These are phyloP conservation scores for Cyclotella atomus DNA, from an alignment of 108 stramenopile genomes.

Conservation along the genomic window DNA sequence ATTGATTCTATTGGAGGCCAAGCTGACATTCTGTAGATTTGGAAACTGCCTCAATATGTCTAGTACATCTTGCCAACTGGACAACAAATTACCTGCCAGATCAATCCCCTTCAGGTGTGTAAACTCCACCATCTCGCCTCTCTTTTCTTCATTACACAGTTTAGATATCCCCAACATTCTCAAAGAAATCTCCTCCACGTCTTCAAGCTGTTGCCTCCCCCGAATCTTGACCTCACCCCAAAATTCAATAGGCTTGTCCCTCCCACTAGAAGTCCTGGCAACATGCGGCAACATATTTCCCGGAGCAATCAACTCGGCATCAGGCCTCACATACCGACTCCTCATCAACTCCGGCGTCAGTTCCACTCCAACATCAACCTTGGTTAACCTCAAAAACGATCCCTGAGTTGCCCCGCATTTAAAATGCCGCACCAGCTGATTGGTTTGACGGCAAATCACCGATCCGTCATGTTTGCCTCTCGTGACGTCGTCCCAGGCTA, in stretches of 20 bases:
- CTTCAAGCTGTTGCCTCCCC: conserved; percentile 72
- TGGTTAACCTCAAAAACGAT: conserved; percentile 69
- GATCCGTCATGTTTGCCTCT: conserved; percentile 91
- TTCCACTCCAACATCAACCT: conserved; percentile 68
- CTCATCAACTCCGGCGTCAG: conserved; percentile 58
- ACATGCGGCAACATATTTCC: conserved; percentile 82
- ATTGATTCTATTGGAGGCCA: conserved; percentile 78
- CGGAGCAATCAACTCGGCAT: conserved; percentile 81
- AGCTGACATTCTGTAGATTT: conserved; percentile 57
- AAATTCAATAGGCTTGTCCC: conserved; percentile 86
- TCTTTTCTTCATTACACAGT: conserved; percentile 37
- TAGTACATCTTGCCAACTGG: conserved; percentile 60
- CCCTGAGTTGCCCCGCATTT: conserved; percentile 69
- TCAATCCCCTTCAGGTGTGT: conserved; percentile 77
- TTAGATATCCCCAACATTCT: conserved; percentile 74
- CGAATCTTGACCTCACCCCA: conserved; percentile 82
- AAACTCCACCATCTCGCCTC: conserved; percentile 34
- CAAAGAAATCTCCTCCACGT: conserved; percentile 72
- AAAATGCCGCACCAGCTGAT: conserved; percentile 81
- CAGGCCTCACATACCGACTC: conserved; percentile 66
- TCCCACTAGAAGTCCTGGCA: conserved; percentile 72
- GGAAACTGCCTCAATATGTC: conserved; percentile 68
- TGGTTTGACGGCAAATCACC: conserved; percentile 77
- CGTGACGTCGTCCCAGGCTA: conserved; percentile 84
- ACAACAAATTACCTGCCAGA: conserved; percentile 82